Percentiles rank a stretch among this genome's conserved stretches.
phyloP scores from a whole-genome alignment of 306 rosid genomes.

The Abrus precatorius region DNA sequence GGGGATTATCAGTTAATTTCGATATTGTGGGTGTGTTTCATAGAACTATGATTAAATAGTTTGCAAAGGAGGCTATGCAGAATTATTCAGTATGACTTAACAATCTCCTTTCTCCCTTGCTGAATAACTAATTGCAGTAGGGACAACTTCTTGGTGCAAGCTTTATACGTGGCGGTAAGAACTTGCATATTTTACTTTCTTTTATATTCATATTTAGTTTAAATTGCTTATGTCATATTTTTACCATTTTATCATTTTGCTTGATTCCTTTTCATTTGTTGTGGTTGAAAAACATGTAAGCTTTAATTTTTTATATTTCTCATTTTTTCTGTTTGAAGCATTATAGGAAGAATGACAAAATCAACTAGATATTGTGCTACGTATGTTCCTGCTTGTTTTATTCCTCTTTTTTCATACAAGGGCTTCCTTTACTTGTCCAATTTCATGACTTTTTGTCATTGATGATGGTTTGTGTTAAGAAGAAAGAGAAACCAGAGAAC shows the following conservation, averaged over 20 bases:
- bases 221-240: slow-evolving; percentile 13
- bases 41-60: slow-evolving; percentile 8
- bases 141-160: slow-evolving; percentile 83
- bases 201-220: not conserved
- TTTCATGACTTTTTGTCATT: too few species aligned
- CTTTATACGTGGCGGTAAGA: slow-evolving; percentile 93
- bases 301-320: not conserved
- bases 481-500: too few species aligned
- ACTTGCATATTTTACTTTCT: slow-evolving; percentile 4
- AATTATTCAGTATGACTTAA: not conserved
- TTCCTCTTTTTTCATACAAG: too few species aligned
- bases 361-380: too few species aligned
- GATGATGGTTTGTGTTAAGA: too few species aligned
- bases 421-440: too few species aligned
- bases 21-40: not conserved
- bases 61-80: slow-evolving; percentile 10
- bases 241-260: not conserved
- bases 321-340: not conserved
- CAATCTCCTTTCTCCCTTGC: slow-evolving; percentile 33
- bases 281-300: slow-evolving; percentile 33
- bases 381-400: too few species aligned
- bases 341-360: not conserved
- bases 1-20: not conserved
- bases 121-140: slow-evolving; percentile 67
- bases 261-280: slow-evolving; percentile 9